Evolutionary conservation across 768 basidiomycete genomes (phyloP).

Genomic region (Leccinum arenicola): DNA sequence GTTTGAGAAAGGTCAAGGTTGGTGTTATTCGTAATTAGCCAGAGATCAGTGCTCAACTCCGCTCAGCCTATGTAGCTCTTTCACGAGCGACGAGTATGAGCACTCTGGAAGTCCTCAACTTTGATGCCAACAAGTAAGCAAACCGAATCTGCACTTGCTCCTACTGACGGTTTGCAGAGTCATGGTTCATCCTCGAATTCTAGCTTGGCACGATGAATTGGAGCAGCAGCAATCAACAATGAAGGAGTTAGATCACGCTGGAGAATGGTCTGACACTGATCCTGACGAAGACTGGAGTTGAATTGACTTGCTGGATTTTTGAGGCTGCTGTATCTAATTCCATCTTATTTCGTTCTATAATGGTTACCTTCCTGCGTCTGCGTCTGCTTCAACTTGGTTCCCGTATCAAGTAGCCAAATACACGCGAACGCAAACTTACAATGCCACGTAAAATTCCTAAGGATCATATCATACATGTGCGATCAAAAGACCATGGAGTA

Average conservation of each 20-base stretch:
- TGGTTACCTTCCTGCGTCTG: not conserved
- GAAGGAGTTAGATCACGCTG: slow-evolving; percentile 13
- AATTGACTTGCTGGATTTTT: not conserved
- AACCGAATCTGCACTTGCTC: not conserved
- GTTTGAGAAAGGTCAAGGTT: slow-evolving; percentile 83
- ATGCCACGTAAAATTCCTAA: not conserved
- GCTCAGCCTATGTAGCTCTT: slow-evolving; percentile 64
- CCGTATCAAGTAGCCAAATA: not conserved
- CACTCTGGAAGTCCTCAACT: slow-evolving; percentile 61
- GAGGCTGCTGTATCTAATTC: not conserved
- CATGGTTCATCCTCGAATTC: slow-evolving; percentile 59
- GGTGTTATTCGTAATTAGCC: not conserved
- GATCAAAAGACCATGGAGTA: not conserved
- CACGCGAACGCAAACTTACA: no score
- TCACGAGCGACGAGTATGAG: slow-evolving; percentile 72
- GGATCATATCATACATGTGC: not conserved
- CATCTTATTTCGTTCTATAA: not conserved
- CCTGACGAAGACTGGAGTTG: slow-evolving; percentile 31
- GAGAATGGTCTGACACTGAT: slow-evolving; percentile 32
- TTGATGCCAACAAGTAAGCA: slow-evolving; percentile 55
- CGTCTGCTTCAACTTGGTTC: no score
- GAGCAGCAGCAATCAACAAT: slow-evolving; percentile 17
- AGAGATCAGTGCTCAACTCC: not conserved
- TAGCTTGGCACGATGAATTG: slow-evolving; percentile 50
- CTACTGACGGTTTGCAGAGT: slow-evolving; percentile 41